A percentile compares a stretch with the other conserved stretches of the same genome.
phyloP scores from a whole-genome alignment of 140 eudicot genomes.

The Flaveria floridana region DNA sequence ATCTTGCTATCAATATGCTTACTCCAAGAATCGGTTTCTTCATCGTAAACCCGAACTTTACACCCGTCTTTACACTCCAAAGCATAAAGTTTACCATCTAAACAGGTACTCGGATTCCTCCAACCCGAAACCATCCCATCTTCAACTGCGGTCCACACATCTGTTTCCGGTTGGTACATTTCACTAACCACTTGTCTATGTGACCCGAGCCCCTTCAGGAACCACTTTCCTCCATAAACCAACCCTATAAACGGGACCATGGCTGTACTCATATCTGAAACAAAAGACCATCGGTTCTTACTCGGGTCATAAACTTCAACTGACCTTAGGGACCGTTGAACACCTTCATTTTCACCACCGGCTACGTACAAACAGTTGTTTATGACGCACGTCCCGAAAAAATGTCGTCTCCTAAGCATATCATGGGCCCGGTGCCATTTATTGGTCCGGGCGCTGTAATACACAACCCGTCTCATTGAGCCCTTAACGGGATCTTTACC shows the following conservation, averaged over 20 bases:
- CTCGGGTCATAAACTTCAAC: slow-evolving; percentile 75
- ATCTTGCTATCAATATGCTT: slow-evolving; percentile 68
- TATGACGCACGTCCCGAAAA: slow-evolving; percentile 76
- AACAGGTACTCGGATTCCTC: slow-evolving; percentile 69
- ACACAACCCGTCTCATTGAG: slow-evolving; percentile 72
- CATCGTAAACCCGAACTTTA: slow-evolving; percentile 66
- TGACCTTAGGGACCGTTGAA: slow-evolving; percentile 61
- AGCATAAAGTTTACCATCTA: slow-evolving; percentile 62
- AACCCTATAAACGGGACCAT: slow-evolving; percentile 79
- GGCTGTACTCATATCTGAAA: slow-evolving; percentile 74
- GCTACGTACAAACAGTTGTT: slow-evolving; percentile 80
- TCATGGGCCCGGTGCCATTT: slow-evolving; percentile 86
- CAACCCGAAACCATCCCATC: slow-evolving; percentile 89
- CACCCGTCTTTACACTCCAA: slow-evolving; percentile 80
- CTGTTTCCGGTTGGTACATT: slow-evolving; percentile 58
- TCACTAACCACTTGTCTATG: slow-evolving; percentile 70
- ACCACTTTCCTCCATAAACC: slow-evolving; percentile 73
- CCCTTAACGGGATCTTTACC: slow-evolving; percentile 81
- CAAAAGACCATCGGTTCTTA: slow-evolving; percentile 63
- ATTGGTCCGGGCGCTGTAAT: slow-evolving; percentile 68
- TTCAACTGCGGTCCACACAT: slow-evolving; percentile 55
- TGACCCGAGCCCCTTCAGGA: slow-evolving; percentile 69
- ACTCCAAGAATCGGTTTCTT: slow-evolving; percentile 64
- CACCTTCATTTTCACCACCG: slow-evolving; percentile 80
- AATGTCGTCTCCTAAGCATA: slow-evolving; percentile 70